Conservation (phyloP, 164 flowering plant species). For the Stephania yunnanensis region DNA sequence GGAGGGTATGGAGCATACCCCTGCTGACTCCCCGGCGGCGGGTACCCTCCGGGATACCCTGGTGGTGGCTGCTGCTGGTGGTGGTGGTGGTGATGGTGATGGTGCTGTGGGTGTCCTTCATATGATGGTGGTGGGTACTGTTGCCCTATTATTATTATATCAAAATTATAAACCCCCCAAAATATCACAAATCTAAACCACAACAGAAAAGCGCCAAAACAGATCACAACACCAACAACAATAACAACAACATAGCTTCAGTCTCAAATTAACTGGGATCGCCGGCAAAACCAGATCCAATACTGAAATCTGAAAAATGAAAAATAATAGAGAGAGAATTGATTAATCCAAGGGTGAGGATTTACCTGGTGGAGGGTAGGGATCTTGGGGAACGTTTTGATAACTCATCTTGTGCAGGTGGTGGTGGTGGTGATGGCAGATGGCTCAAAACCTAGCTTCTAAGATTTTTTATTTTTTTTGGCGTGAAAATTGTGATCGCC, state of each 20-base stretch:
- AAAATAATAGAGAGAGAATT: background rate
- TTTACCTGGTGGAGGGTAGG: conserved; percentile 23
- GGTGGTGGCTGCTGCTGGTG: conserved; percentile 17
- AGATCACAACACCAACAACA: too few relatives aligned
- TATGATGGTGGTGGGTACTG: conserved; percentile 17
- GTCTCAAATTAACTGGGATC: too few relatives aligned
- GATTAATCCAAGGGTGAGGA: too few relatives aligned
- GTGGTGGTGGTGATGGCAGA: too few relatives aligned
- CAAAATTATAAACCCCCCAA: background rate
- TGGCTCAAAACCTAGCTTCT: too few relatives aligned
- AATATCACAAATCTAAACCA: background rate
- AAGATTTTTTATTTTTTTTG: background rate
- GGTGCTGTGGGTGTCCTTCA: conserved; percentile 11
- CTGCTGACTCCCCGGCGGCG: conserved; percentile 12
- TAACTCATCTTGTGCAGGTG: conserved; percentile 11
- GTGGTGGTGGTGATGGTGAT: conserved; percentile 1
- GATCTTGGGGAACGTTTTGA: conserved; percentile 8
- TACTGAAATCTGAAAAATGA: background rate
- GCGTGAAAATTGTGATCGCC: background rate
- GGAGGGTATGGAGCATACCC: conserved; percentile 20
- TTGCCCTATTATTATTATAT: conserved; percentile 9
- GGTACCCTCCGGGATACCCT: conserved; percentile 8
- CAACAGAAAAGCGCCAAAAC: background rate
- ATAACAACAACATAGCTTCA: too few relatives aligned
- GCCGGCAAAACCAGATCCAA: too few relatives aligned